phyloP scores from a whole-genome alignment of 768 basidiomycete species.

The Rhodotorula taiwanensis region DNA sequence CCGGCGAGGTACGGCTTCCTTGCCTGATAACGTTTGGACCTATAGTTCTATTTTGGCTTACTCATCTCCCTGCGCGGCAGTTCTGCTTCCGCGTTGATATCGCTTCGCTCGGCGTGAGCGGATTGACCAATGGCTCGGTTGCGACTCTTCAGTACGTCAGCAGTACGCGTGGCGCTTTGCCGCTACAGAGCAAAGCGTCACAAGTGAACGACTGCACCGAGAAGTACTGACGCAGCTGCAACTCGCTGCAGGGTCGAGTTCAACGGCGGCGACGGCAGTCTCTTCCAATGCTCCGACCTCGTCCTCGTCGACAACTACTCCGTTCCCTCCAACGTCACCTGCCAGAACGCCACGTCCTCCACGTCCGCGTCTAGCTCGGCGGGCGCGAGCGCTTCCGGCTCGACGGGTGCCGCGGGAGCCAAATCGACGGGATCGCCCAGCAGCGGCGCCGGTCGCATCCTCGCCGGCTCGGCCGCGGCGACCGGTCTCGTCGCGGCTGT shows the following conservation, averaged over 20 bases:
- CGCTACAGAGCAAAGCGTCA: too few species aligned
- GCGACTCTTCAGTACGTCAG: constrained; percentile 59
- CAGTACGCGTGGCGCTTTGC: too few species aligned
- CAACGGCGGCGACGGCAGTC: constrained; percentile 62
- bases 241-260: constrained; percentile 48
- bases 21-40: too few species aligned
- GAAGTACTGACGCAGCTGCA: neutral
- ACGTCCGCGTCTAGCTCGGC: neutral
- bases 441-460: neutral
- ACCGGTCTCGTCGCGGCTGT: too few species aligned
- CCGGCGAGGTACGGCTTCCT: constrained; percentile 50
- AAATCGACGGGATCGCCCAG: neutral
- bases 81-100: constrained; percentile 67
- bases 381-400: neutral
- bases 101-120: constrained; percentile 50
- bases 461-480: too few species aligned
- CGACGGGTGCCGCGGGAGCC: neutral
- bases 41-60: too few species aligned
- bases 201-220: too few species aligned
- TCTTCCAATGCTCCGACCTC: constrained; percentile 77
- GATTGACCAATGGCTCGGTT: constrained; percentile 58
- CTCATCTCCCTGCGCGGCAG: neutral
- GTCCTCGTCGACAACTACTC: constrained; percentile 56
- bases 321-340: constrained; percentile 49
- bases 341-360: constrained; percentile 29